phyloP scores from a whole-genome alignment of 31 red algal species.

The Odonthalia washingtoniensis region DNA sequence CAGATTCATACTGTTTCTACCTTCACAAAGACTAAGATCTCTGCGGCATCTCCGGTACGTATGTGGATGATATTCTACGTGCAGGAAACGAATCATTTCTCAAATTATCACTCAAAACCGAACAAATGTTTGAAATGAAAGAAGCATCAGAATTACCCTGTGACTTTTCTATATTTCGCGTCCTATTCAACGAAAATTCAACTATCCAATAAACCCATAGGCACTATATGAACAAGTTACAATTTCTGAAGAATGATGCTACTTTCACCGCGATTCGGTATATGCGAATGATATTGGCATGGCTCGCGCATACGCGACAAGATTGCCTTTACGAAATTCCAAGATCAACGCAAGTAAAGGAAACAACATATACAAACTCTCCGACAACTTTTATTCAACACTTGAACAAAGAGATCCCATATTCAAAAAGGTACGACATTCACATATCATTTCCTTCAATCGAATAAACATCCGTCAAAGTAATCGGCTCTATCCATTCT shows the following conservation, averaged over 20 bases:
- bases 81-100: not conserved
- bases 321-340: slow-evolving; percentile 40
- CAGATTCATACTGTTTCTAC: slow-evolving; percentile 43
- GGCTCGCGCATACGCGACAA: slow-evolving; percentile 24
- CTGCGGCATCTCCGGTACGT: no score
- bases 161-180: slow-evolving; percentile 17
- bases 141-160: slow-evolving; percentile 22
- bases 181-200: not conserved
- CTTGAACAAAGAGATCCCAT: slow-evolving; percentile 16
- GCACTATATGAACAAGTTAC: slow-evolving; percentile 28
- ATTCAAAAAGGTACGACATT: not conserved
- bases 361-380: slow-evolving; percentile 2
- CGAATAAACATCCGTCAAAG: not conserved
- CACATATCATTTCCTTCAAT: slow-evolving; percentile 1
- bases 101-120: not conserved
- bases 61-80: no score
- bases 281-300: slow-evolving; percentile 58
- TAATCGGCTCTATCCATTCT: slow-evolving; percentile 43
- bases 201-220: slow-evolving; percentile 4
- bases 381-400: not conserved
- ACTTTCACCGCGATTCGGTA: slow-evolving; percentile 7
- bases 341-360: slow-evolving; percentile 15
- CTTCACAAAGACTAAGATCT: not conserved
- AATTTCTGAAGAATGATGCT: not conserved
- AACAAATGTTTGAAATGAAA: slow-evolving; percentile 11